Evolutionary conservation across 2,329 filamentous ascomycete genomes (phyloP), one percentile per base, ranked within the genome.

Genomic region (Metarhizium robertsii): DNA sequence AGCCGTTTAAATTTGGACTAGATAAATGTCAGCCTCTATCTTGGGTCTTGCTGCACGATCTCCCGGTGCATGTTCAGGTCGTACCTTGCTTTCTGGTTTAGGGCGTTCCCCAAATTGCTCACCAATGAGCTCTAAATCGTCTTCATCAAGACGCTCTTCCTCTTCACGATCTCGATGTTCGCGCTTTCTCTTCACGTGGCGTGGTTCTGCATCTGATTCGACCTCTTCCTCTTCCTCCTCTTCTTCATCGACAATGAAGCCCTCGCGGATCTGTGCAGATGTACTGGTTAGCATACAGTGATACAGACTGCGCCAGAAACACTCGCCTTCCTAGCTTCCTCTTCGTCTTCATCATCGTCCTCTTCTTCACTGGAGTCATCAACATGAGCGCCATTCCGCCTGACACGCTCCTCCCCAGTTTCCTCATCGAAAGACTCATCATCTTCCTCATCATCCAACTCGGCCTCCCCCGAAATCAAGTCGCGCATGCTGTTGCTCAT

Each of bases 1-100:
- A 99, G 83, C 45, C 94, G 88, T 73, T 99, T 99, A 78, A 95
- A 95, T 69, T 96, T 95, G 62, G 87, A 86, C 86, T 95, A 60
- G 11, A 52, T 7, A 38, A 32, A 43, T 38, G 56, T 69, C 51
- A 70, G 64, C 34, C 48, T 38, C 18, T 11, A 16, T 14, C 38
- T 16, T 16, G 10, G 50, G 20, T 8, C n/a, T 18, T 3, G 50
- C 11, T 10, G 6, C 32, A 14, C 47, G 1, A 20, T 11, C 3
- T 6, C 2, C 7, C 42, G 6, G 34, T 10, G 49, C 25, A 42
- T 13, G 32, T 47, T 29, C 25, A n/a, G n/a, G 43, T 42, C 77
- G 61, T 81, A 91, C 88, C 80, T 92, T 84, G 60, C 85, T 73
- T 50, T 84, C 76, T 34, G 84, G 76, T 64, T 85, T 84, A 20